Evolutionary conservation across 2,329 filamentous ascomycete genomes (phyloP), one percentile per base, ranked within the genome.

Genomic region (Botryotinia globosa): DNA sequence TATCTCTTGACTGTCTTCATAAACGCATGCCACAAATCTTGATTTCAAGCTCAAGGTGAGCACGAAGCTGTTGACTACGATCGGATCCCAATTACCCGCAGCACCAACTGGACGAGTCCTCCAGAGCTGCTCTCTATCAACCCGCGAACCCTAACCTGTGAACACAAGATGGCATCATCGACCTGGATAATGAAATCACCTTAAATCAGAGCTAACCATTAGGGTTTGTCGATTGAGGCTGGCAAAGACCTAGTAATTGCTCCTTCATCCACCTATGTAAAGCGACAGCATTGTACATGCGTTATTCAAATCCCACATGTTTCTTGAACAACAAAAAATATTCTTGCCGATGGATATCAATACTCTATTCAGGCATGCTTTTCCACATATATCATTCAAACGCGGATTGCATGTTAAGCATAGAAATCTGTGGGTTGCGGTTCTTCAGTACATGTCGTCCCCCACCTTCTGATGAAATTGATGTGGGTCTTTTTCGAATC

Each of bases 391-490:
- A 39, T 29, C 16, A 45, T 32, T 39, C 10, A 3, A 20, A 42
- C 9, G 22, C 18, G 2, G 14, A 5, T 25, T 66, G 32, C 16
- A 54, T 20, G 32, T 32, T 10, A 56, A 56, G n/a, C 25, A 42
- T 51, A 34, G n/a, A 32, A 29, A 32, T n/a, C 32, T 34, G 32
- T 39, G 22, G 64, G 18, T 66, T 54, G 45, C n/a, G 18, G 22
- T 7, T 51, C 32, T 66, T 51, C 25, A 25, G 29, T 32, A 12
- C 42, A 44, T 37, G 42, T 54, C 64, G 45, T 66, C 64, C 64
- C 64, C 64, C 64, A 66, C 64, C 64, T 39, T 51, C 44, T 66
- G 48, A 22, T 54, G 32, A 16, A 25, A 54, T 48, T 66, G 25
- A 29, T 54, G 45, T 66, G 64, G 45, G 64, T 54, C 64, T 54